Conservation (phyloP, 1,139 yeast species). For the Diutina sp. region DNA sequence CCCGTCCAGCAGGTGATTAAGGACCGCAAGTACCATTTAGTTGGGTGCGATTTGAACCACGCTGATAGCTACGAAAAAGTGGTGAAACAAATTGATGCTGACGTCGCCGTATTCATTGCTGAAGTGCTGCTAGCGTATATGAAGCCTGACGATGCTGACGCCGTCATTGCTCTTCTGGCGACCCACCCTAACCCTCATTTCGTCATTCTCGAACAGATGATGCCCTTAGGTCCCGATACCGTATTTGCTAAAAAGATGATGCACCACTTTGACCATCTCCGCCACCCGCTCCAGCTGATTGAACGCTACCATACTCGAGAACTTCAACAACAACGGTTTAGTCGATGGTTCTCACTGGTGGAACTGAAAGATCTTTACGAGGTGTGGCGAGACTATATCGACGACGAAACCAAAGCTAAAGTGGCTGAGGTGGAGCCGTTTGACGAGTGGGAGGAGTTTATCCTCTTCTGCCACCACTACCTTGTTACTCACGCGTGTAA, state of each 20-base stretch:
- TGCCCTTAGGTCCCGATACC: slow-evolving; percentile 50
- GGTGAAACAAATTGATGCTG: slow-evolving; percentile 9
- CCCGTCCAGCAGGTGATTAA: slow-evolving; percentile 31
- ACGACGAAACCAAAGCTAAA: slow-evolving; percentile 22
- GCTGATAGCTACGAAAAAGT: slow-evolving; percentile 26
- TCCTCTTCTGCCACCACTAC: slow-evolving; percentile 68
- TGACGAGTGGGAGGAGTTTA: slow-evolving; percentile 80
- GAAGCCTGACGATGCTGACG: slow-evolving; percentile 58
- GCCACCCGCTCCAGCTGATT: slow-evolving; percentile 64
- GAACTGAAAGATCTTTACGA: slow-evolving; percentile 44
- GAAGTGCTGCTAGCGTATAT: slow-evolving; percentile 79
- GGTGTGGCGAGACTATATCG: slow-evolving; percentile 41
- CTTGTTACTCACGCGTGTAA: slow-evolving; percentile 55
- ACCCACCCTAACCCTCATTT: slow-evolving; percentile 39
- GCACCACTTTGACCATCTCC: slow-evolving; percentile 51
- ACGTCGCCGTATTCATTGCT: slow-evolving; percentile 44
- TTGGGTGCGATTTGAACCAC: slow-evolving; percentile 65
- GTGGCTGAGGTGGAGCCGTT: slow-evolving; percentile 50
- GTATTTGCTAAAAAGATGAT: slow-evolving; percentile 71
- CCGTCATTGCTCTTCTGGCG: slow-evolving; percentile 40
- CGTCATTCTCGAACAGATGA: slow-evolving; percentile 55
- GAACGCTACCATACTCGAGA: slow-evolving; percentile 38
- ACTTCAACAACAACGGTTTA: slow-evolving; percentile 41
- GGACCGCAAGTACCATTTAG: slow-evolving; percentile 38
- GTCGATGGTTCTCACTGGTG: slow-evolving; percentile 26